Conservation (phyloP, 495 filamentous ascomycete genomes). For the Daldinia childiae region DNA sequence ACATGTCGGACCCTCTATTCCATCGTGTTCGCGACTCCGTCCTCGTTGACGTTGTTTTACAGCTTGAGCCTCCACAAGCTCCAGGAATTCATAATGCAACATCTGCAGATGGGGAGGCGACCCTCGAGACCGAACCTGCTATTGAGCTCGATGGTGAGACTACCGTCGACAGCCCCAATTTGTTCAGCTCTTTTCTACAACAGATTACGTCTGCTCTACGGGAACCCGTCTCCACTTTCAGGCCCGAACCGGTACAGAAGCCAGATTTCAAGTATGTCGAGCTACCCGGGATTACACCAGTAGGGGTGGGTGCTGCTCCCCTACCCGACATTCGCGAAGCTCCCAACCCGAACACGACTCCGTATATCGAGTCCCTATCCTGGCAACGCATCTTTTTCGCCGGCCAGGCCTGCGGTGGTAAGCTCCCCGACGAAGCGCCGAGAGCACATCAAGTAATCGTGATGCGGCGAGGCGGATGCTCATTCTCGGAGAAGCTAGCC, state of each 20-base stretch:
- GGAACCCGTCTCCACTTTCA: constrained; percentile 52
- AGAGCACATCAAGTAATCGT: constrained; percentile 82
- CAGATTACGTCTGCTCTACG: constrained; percentile 66
- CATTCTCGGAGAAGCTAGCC: constrained; percentile 80
- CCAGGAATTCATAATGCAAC: constrained; percentile 41
- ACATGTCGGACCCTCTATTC: constrained; percentile 84
- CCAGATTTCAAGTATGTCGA: constrained; percentile 53
- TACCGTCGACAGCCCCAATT: constrained; percentile 40
- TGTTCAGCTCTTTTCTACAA: constrained; percentile 67
- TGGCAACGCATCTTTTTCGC: constrained; percentile 78
- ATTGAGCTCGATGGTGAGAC: constrained; percentile 55
- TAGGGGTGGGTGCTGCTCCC: constrained; percentile 78
- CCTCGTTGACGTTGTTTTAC: constrained; percentile 70
- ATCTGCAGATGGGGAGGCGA: constrained; percentile 30
- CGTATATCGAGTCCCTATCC: constrained; percentile 54
- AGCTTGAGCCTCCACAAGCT: constrained; percentile 33
- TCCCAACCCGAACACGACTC: constrained; percentile 54
- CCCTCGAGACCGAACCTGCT: constrained; percentile 19
- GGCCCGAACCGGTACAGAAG: constrained; percentile 46
- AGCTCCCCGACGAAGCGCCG: constrained; percentile 67
- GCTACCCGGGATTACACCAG: constrained; percentile 75
- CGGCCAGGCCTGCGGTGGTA: constrained; percentile 70
- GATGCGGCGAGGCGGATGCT: constrained; percentile 84
- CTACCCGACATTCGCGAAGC: constrained; percentile 74
- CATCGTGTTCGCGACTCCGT: constrained; percentile 76